phyloP scores from a whole-genome alignment of 257 asterid genomes.

The Solanum gandarillasii region DNA sequence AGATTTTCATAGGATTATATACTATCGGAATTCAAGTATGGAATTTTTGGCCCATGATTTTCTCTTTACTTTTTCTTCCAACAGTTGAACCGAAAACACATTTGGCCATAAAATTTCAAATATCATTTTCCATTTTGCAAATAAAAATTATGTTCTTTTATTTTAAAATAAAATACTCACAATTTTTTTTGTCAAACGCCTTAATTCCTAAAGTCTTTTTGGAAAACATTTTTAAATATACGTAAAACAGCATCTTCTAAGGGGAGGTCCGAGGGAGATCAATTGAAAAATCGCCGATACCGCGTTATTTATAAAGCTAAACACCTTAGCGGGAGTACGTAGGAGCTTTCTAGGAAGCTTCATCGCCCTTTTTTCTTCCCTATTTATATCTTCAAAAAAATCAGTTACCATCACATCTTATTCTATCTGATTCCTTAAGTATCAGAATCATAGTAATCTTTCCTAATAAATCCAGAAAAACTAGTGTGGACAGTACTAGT shows the following conservation, averaged over 20 bases:
- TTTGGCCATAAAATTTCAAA: no score
- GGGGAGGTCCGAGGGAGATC: background rate
- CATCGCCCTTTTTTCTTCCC: background rate
- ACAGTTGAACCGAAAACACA: background rate
- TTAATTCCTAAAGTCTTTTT: no score
- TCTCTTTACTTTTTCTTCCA: no score
- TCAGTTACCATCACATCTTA: background rate
- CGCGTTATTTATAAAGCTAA: background rate
- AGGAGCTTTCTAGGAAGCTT: background rate
- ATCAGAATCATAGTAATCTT: background rate
- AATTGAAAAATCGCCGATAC: background rate
- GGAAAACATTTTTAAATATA: background rate
- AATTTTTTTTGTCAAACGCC: no score
- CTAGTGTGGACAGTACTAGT: no score
- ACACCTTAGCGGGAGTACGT: no score
- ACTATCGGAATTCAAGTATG: no score
- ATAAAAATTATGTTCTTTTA: no score
- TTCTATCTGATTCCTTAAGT: background rate
- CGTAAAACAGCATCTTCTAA: background rate
- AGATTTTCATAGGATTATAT: no score
- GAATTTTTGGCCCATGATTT: background rate
- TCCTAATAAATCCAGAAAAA: background rate
- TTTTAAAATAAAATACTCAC: no score
- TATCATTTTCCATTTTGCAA: no score
- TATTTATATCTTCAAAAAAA: background rate